A percentile compares a stretch with the other conserved stretches of the same genome.
Conservation (phyloP, 2,329 filamentous ascomycete species). For the Monilinia aucupariae region DNA sequence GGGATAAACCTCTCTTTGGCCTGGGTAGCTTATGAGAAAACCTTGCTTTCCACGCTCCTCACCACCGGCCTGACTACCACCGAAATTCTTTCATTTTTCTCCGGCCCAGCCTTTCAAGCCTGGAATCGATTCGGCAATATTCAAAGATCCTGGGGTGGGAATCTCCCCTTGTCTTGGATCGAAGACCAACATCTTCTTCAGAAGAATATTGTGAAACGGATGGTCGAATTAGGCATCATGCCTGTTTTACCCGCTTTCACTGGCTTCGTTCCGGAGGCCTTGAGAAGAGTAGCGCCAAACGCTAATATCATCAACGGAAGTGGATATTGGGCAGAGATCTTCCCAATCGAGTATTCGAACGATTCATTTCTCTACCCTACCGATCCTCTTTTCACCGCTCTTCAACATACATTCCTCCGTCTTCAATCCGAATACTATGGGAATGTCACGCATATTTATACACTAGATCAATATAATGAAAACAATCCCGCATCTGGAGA, state of each 20-base stretch:
- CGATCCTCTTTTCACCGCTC: conserved; percentile 40
- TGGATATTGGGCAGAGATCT: conserved; percentile 38
- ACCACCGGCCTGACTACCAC: conserved; percentile 41
- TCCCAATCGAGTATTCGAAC: conserved; percentile 40
- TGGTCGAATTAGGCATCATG: conserved; percentile 49
- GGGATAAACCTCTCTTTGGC: conserved; percentile 48
- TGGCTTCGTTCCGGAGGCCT: conserved; percentile 44
- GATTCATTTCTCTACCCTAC: conserved; percentile 45
- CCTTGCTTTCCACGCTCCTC: conserved; percentile 44
- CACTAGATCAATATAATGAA: conserved; percentile 50
- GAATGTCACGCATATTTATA: conserved; percentile 45
- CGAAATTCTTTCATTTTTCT: conserved; percentile 44
- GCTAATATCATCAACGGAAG: conserved; percentile 42
- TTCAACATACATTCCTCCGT: conserved; percentile 43
- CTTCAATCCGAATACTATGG: conserved; percentile 45
- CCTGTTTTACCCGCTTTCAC: conserved; percentile 47
- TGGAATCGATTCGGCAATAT: conserved; percentile 53
- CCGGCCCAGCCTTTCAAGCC: conserved; percentile 46
- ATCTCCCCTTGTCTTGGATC: conserved; percentile 43
- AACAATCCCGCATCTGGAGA: conserved; percentile 45
- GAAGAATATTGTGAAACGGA: conserved; percentile 44
- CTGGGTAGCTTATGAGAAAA: conserved; percentile 48
- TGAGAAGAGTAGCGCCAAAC: conserved; percentile 40
- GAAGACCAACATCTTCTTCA: conserved; percentile 44
- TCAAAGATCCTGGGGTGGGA: conserved; percentile 45